A percentile compares a stretch with the other conserved stretches of the same genome.
Evolutionary conservation across 1,284 basidiomycete genomes (phyloP).

Genomic region (Cryptococcus jaspeensis): DNA sequence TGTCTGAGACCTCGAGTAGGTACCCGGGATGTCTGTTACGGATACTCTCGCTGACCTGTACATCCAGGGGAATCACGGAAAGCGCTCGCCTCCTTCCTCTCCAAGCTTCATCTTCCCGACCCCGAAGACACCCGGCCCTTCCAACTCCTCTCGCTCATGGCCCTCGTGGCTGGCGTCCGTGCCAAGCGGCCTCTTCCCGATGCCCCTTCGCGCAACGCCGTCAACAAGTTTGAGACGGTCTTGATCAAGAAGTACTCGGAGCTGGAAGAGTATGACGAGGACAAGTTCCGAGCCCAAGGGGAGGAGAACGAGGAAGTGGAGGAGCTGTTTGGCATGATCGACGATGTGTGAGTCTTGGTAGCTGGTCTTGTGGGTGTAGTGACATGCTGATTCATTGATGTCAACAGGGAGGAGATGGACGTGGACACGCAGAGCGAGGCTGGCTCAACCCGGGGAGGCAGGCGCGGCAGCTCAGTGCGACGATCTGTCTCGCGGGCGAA

Average conservation of each 20-base stretch:
- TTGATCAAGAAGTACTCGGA: slow-evolving; percentile 63
- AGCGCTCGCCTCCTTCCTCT: slow-evolving; percentile 71
- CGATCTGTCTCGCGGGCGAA: neutral
- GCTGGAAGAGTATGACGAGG: slow-evolving; percentile 66
- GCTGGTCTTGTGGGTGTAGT: neutral
- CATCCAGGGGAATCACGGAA: slow-evolving; percentile 73
- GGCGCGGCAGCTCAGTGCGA: slow-evolving; percentile 1
- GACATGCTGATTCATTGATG: neutral
- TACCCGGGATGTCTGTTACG: no score
- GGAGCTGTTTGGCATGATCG: slow-evolving; percentile 38
- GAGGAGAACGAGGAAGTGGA: slow-evolving; percentile 23
- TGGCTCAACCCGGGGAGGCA: slow-evolving; percentile 15
- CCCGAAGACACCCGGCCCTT: slow-evolving; percentile 59
- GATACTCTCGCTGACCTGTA: slow-evolving; percentile 2
- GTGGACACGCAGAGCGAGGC: slow-evolving; percentile 19
- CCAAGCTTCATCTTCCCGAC: slow-evolving; percentile 72
- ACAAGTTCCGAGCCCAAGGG: slow-evolving; percentile 49
- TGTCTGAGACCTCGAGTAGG: slow-evolving; percentile 39
- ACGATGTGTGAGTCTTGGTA: slow-evolving; percentile 43
- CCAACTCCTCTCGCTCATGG: slow-evolving; percentile 63
- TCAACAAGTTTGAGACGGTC: slow-evolving; percentile 64
- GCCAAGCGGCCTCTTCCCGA: slow-evolving; percentile 74
- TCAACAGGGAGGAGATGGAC: slow-evolving; percentile 23
- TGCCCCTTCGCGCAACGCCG: slow-evolving; percentile 65
- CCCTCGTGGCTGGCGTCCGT: slow-evolving; percentile 55